Base-by-base conservation (phyloP, 2,329 filamentous ascomycete species). In the Fusarium oxysporum region DNA sequence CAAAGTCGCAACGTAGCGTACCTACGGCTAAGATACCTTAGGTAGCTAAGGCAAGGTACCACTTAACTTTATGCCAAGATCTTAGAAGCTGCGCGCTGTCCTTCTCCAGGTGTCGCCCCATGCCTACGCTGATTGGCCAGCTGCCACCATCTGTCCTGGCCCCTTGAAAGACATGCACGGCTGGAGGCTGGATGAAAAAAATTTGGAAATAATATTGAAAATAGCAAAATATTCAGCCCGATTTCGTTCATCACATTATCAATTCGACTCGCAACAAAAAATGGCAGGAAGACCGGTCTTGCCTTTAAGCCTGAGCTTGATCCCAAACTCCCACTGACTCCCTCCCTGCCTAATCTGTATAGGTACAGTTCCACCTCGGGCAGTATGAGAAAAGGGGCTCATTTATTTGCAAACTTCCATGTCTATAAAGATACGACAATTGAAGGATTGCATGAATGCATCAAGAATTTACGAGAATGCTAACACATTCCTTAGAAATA, bases 21-120 rank as follows among this genome's bases (percentile, higher is more conserved):
- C 32, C 30, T n/a, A 65, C 47, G 50, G 62, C 55, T 68, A 23
- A 50, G 45, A 50, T 48, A 25, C 25, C 25, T 25, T 25, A 48
- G 14, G 21, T 50, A 71, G 62, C 62, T 64, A 62, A 72, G 68
- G 65, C 59, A 65, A 68, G 71, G 68, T 70, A 69, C 67, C 62
- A 66, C 65, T 68, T 38, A 54, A 30, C 33, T 63, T 45, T 51
- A 30, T 43, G 50, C 43, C 70, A 57, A 51, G 58, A 47, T 74
- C 55, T 44, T 67, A 59, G 53, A 73, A 77, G 73, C 68, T 76
- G 66, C 68, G 68, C 60, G 68, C 47, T 65, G 63, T 66, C 66
- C 74, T 75, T 68, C 55, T 75, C 54, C 66, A 77, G 76, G 78
- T 79, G 78, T 77, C 73, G 75, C 75, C 74, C 67, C 64, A 51